Evolutionary conservation across 1,284 basidiomycete species (phyloP).

Genomic region (Melampsora americana): DNA sequence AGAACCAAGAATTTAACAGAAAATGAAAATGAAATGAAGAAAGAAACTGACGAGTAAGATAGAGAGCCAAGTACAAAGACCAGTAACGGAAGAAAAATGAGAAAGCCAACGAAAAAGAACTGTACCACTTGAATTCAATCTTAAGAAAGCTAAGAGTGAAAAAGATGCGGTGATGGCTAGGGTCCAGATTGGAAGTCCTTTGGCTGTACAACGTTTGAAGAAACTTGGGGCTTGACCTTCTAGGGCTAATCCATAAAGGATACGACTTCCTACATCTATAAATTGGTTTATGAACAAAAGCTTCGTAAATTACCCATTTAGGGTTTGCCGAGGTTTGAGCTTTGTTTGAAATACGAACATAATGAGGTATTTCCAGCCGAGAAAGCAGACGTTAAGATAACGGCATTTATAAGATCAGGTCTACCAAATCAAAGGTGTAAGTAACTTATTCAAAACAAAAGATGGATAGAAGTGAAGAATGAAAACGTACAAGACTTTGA

Average conservation of each 20-base stretch:
- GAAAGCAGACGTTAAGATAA: slow-evolving; percentile 12
- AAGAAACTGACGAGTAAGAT: slow-evolving; percentile 48
- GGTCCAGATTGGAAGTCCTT: slow-evolving; percentile 49
- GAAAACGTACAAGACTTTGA: neutral
- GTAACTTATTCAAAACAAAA: neutral
- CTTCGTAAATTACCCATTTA: neutral
- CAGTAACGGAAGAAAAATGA: slow-evolving; percentile 9
- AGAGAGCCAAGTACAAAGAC: slow-evolving; percentile 47
- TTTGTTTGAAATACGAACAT: neutral
- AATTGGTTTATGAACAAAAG: neutral
- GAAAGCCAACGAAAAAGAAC: slow-evolving; percentile 26
- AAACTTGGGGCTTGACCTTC: slow-evolving; percentile 48
- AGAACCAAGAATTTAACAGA: slow-evolving; percentile 34
- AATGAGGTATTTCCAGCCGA: slow-evolving; percentile 19
- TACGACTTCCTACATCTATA: slow-evolving; percentile 50
- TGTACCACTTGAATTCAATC: slow-evolving; percentile 5
- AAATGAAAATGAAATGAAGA: slow-evolving; percentile 49
- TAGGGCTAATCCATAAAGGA: slow-evolving; percentile 50
- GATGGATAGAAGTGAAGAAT: neutral
- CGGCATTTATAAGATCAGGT: slow-evolving; percentile 20
- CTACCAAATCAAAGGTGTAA: too few relatives aligned
- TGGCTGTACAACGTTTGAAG: slow-evolving; percentile 45
- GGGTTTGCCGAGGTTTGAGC: neutral
- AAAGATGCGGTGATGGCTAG: slow-evolving; percentile 46
- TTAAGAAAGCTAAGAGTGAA: slow-evolving; percentile 11